A percentile compares a stretch with the other conserved stretches of the same genome.
Evolutionary conservation across 495 filamentous ascomycete species (phyloP).

Genomic region (Saxispiralis lemnorum): DNA sequence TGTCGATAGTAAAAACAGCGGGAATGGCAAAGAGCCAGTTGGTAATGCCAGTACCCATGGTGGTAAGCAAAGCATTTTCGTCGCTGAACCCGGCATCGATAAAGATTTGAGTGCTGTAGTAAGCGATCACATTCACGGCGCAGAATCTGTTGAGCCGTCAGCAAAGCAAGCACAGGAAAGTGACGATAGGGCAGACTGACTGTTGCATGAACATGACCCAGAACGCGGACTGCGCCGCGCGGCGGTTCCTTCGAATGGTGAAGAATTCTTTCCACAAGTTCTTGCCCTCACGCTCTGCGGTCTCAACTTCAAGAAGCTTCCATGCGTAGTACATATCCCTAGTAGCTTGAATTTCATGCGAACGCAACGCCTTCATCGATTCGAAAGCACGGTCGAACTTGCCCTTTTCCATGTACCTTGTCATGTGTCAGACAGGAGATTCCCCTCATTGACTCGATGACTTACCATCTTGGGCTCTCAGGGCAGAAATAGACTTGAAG

Average conservation of each 20-base stretch:
- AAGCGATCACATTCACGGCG: conserved; percentile 39
- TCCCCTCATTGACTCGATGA: not conserved
- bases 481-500: conserved; percentile 50
- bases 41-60: conserved; percentile 58
- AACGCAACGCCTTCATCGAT: conserved; percentile 30
- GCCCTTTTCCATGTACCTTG: conserved; percentile 32
- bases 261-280: conserved; percentile 39
- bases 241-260: conserved; percentile 48
- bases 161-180: not conserved
- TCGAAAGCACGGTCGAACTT: conserved; percentile 15
- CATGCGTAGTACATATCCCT: conserved; percentile 63
- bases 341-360: conserved; percentile 48
- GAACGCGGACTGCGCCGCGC: conserved; percentile 43
- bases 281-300: conserved; percentile 23
- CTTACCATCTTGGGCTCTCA: conserved; percentile 32
- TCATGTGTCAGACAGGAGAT: conserved; percentile 6
- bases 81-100: conserved; percentile 38
- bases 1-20: conserved; percentile 64
- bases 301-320: conserved; percentile 20
- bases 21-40: conserved; percentile 78
- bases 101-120: conserved; percentile 68
- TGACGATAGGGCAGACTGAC: not conserved
- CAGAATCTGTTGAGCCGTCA: conserved; percentile 26
- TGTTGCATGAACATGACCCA: conserved; percentile 35
- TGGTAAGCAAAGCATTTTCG: conserved; percentile 47